Base-by-base conservation (phyloP, 305 asterid species). In the Rubia peregrina region DNA sequence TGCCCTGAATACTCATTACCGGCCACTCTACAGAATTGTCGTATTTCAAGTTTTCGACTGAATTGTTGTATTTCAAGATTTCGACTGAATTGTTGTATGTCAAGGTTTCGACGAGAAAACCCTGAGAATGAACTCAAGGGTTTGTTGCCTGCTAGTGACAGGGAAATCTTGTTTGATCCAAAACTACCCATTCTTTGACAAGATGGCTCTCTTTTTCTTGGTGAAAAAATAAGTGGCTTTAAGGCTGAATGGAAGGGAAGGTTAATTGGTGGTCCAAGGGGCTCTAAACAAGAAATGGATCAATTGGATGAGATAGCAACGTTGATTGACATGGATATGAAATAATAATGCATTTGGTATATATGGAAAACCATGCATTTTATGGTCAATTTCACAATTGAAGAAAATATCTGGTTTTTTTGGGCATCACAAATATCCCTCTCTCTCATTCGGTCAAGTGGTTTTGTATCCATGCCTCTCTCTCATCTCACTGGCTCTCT, bases 251-350 rank as follows among this genome's bases (percentile, higher is more conserved):
- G 10, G 41, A 61, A 14, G 43, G 14, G 66, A 24, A 5, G 21
- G 43, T 61, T 33, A 61, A 61, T n/a, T 61, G 66, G 66, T 61
- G 66, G 66, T 61, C 66, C 66, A 61, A 60, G 7, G 55, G 36
- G 16, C 40, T 60, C 60, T 24, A 16, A 57, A 17, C n/a, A 17
- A 48, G 59, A 7, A 53, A 48, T 48, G 66, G 21, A 21, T 21
- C 21, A 9, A 26, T 17, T 46, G 71, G 44, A 46, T 46, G 19
- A 21, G 44, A 67, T 67, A 14, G 44, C 19, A 30, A 61, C 66
- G 36, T 26, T 19, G 61, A 30, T 41, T 53, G 26, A 13, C 65
- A 49, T 38, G 36, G 40, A 12, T 26, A 38, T 38, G 22, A 19
- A 49, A 44, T 61, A 48, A 13, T 56, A 48, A 61, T 38, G 13